Base-by-base conservation (phyloP, 805 yeast species). In the Nakazawaea populi region DNA sequence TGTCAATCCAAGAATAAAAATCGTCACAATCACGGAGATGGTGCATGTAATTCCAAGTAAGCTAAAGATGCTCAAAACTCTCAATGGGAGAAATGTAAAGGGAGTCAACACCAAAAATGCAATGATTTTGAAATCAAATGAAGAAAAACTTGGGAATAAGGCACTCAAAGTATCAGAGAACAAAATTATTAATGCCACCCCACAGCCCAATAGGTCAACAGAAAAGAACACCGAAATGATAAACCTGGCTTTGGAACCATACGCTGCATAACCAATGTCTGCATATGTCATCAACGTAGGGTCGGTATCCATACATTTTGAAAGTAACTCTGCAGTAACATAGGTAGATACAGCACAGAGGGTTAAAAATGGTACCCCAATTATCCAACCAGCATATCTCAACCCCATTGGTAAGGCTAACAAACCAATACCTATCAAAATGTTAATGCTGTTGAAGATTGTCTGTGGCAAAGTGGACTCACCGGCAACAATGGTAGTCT, bases 111-210 rank as follows among this genome's bases (percentile, higher is more conserved):
- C 74, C 42, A 85, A 68, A 59, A 85, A 86, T 14, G 87, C 85
- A 44, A 88, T 55, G 43, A 85, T 50, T 62, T 89, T 89, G 70
- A 85, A 86, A 37, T 74, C 71, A 38, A 74, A 70, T 18, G 73
- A 67, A 0, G 87, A 74, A 39, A 79, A 62, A 12, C 64, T 54
- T 1, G 87, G 87, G 55, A 79, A 73, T 39, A 87, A 67, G 0
- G 91, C 89, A 67, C 80, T 79, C 49, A 90, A 73, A 1, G 96
- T 87, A 66, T 90, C 97, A 24, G 95, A 89, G 65, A 90, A 89
- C 28, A 90, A 71, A 27, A 90, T 88, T 46, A 87, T 79, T 54
- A 90, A 71, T 0, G 96, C 79, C 9, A 90, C 91, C 14, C 96
- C 91, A 42, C 86, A 84, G 3, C 92, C 96, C 51, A 87, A 57